Base-by-base conservation (phyloP, 1,139 yeast genomes). In the Sporopachydermia cereana region DNA sequence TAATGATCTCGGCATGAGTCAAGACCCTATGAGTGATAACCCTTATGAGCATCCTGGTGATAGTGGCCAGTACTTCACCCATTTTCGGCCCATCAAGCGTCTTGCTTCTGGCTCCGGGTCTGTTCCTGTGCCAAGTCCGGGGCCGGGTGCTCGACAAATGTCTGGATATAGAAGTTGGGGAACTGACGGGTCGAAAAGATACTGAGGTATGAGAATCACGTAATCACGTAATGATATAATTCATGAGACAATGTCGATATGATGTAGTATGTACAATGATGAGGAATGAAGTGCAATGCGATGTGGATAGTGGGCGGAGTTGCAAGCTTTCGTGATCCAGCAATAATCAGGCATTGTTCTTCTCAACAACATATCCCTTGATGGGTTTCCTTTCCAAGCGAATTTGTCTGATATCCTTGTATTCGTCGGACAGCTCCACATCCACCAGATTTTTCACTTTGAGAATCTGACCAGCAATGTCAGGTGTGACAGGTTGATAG, bases 391-490 rank as follows among this genome's bases (percentile, higher is more conserved):
- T 18, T 14, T 23, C 27, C 17, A n/a, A 4, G 23, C 16, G 45
- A 9, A 44, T 9, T 3, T 18, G 9, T 14, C 17, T 20, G 16
- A 36, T 27, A 14, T 20, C 25, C n/a, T 75, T 62, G 23, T 61
- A 63, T 34, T 69, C 64, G 42, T 79, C 79, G 5, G 83, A 80
- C 41, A 88, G 68, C 54, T 88, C 93, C 25, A 91, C 93, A 48
- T 75, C 75, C n/a, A 91, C 91, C 47, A 91, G 69, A 61, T 91
- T 97, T 62, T 91, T 91, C 46, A 91, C 85, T 49, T 75, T 71
- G 44, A 86, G 77, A 49, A 91, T 72, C 67, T 82, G 80, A 59
- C 95, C 95, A 3, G 97, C 96, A 48, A 83, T 75, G 36, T 82
- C 74, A 20, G 93, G 88, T 22, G 82, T 72, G 9, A 85, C 88